Evolutionary conservation across 805 yeast genomes (phyloP).

Genomic region (Candida coquimbonensis): DNA sequence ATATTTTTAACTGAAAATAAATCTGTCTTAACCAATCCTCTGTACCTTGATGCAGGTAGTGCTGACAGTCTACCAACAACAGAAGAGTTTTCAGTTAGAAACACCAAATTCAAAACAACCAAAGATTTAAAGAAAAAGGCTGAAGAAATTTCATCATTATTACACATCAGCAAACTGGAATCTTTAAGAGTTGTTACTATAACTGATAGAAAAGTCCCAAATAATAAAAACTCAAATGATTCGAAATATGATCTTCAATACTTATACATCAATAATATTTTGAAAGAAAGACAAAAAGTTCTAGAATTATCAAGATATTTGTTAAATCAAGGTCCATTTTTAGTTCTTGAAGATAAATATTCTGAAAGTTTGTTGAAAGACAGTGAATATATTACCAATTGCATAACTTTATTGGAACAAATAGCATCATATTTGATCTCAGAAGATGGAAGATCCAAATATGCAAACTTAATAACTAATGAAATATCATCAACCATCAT

Average conservation of each 20-base stretch:
- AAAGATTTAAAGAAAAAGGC: constrained; percentile 33
- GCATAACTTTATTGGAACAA: constrained; percentile 13
- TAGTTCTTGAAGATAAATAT: constrained; percentile 19
- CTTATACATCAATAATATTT: constrained; percentile 32
- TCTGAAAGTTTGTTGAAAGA: constrained; percentile 16
- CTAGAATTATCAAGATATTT: constrained; percentile 33
- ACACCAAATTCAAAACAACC: constrained; percentile 30
- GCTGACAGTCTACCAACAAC: constrained; percentile 7
- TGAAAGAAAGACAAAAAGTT: constrained; percentile 46
- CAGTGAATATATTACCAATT: constrained; percentile 19
- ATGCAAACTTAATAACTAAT: constrained; percentile 12
- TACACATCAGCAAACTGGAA: constrained; percentile 38
- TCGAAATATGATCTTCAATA: constrained; percentile 6
- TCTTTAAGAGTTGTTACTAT: constrained; percentile 41
- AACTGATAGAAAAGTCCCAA: constrained; percentile 32
- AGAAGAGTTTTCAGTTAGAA: constrained; percentile 32
- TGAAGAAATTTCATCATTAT: constrained; percentile 28
- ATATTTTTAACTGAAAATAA: constrained; percentile 11
- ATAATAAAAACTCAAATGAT: constrained; percentile 2
- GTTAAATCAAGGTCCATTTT: constrained; percentile 19
- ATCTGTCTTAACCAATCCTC: constrained; percentile 9
- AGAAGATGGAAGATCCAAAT: constrained; percentile 7
- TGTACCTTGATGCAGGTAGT: neutral
- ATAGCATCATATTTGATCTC: neutral
- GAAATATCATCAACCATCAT: constrained; percentile 30